These are phyloP conservation scores for Dittrichia graveolens DNA, from an alignment of 129 eudicot genomes.

Conservation along the genomic window DNA sequence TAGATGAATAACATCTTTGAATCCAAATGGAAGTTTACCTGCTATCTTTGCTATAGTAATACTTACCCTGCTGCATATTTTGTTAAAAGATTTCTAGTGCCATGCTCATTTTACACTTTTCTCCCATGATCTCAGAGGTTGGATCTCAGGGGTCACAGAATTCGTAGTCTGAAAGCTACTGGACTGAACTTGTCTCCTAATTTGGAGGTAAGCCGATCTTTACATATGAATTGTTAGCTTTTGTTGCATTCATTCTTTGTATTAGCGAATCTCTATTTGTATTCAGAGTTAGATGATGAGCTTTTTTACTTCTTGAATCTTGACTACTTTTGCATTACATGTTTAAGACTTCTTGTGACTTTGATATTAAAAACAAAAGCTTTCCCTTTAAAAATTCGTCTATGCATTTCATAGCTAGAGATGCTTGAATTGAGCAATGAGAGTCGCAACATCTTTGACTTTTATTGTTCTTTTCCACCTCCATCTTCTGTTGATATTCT, in stretches of 20 bases:
- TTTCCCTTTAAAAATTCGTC: no score
- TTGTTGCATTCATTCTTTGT: neutral
- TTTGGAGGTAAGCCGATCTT: slow-evolving; percentile 67
- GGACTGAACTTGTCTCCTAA: slow-evolving; percentile 80
- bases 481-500: no score
- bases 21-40: slow-evolving; percentile 6
- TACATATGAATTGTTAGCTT: slow-evolving; percentile 11
- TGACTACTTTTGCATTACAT: neutral
- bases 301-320: neutral
- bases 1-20: neutral
- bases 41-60: neutral
- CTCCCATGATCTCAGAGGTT: slow-evolving; percentile 56
- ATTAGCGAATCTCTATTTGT: neutral
- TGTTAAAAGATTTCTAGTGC: slow-evolving; percentile 6
- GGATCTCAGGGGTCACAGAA: slow-evolving; percentile 97
- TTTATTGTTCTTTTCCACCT: no score
- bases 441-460: no score
- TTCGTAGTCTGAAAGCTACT: slow-evolving; percentile 65
- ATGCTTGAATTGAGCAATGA: no score
- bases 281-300: neutral
- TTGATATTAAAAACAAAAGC: neutral
- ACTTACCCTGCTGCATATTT: slow-evolving; percentile 6
- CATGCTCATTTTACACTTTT: slow-evolving; percentile 1
- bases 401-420: no score
- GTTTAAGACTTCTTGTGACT: slow-evolving; percentile 1